phyloP scores from a whole-genome alignment of 1,284 basidiomycete species.

The Tranzscheliella williamsii region DNA sequence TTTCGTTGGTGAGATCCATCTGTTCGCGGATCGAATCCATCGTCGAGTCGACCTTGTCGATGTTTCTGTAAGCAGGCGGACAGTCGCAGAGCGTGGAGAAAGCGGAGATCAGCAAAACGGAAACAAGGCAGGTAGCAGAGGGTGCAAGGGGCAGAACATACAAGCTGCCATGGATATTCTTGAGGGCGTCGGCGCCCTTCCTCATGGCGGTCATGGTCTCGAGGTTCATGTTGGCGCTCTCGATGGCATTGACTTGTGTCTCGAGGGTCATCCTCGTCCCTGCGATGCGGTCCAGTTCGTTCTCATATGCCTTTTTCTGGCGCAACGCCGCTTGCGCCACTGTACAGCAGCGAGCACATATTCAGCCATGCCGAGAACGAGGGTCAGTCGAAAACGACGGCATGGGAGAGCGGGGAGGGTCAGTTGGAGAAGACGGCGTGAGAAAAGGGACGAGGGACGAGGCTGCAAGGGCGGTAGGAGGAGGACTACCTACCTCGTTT shows the following conservation, averaged over 20 bases:
- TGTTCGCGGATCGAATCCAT: slow-evolving; percentile 92
- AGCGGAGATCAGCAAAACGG: neutral
- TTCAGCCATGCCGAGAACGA: too few species aligned
- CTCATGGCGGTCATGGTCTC: slow-evolving; percentile 99
- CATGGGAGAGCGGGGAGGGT: too few species aligned
- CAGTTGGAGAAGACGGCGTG: too few species aligned
- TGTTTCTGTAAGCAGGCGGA: slow-evolving; percentile 74
- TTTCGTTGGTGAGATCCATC: slow-evolving; percentile 91
- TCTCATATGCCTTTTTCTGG: slow-evolving; percentile 89
- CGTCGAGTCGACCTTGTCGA: slow-evolving; percentile 87
- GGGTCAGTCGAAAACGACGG: too few species aligned
- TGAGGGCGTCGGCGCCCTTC: slow-evolving; percentile 88
- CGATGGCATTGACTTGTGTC: slow-evolving; percentile 93
- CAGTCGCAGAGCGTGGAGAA: neutral
- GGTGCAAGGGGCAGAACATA: slow-evolving; percentile 3
- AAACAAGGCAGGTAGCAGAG: too few species aligned
- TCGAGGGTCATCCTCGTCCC: slow-evolving; percentile 90
- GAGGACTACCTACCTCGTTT: slow-evolving; percentile 74
- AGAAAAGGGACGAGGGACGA: neutral
- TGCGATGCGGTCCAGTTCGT: slow-evolving; percentile 82
- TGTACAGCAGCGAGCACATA: too few species aligned
- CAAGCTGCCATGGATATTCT: slow-evolving; percentile 85
- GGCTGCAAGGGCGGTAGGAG: neutral
- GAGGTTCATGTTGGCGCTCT: slow-evolving; percentile 96
- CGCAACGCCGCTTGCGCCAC: slow-evolving; percentile 74